phyloP scores from a whole-genome alignment of 2,329 filamentous ascomycete species.

The Setomelanomma holmii region DNA sequence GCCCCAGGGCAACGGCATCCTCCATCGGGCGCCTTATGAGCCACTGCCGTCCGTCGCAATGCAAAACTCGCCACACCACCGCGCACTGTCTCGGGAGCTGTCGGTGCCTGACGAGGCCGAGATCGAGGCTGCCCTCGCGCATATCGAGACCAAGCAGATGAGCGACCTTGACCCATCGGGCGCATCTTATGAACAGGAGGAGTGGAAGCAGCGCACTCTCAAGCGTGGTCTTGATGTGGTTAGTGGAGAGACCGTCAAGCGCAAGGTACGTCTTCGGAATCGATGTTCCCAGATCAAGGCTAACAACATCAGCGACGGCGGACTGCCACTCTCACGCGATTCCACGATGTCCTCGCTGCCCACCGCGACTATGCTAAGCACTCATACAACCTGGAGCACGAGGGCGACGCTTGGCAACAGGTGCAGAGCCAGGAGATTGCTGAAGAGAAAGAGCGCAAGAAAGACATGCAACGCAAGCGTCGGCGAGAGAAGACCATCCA shows the following conservation, averaged over 20 bases:
- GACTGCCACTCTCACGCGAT: constrained; percentile 62
- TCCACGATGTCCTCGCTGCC: constrained; percentile 66
- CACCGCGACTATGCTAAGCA: constrained; percentile 76
- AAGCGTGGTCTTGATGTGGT: constrained; percentile 76
- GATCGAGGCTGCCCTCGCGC: constrained; percentile 70
- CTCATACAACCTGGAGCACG: constrained; percentile 78
- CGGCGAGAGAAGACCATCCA: constrained; percentile 93
- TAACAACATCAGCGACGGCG: constrained; percentile 62
- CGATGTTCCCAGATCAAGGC: not conserved
- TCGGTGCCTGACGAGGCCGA: constrained; percentile 63
- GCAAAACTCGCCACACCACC: constrained; percentile 20
- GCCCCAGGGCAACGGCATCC: constrained; percentile 24
- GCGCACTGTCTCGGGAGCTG: constrained; percentile 34
- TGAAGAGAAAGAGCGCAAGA: constrained; percentile 98
- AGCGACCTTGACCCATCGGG: constrained; percentile 64
- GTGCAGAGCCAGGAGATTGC: constrained; percentile 89
- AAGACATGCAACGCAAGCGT: constrained; percentile 98
- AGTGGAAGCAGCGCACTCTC: constrained; percentile 60
- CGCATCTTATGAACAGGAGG: constrained; percentile 60
- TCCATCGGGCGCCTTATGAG: constrained; percentile 28
- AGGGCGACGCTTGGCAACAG: constrained; percentile 80
- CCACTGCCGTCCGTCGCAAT: constrained; percentile 29
- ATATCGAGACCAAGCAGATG: constrained; percentile 63
- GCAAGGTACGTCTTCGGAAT: constrained; percentile 60
- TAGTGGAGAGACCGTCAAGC: constrained; percentile 67